Evolutionary conservation across 306 rosid species (phyloP), one percentile per base, ranked within the genome.

Genomic region (Castanospermum australe): DNA sequence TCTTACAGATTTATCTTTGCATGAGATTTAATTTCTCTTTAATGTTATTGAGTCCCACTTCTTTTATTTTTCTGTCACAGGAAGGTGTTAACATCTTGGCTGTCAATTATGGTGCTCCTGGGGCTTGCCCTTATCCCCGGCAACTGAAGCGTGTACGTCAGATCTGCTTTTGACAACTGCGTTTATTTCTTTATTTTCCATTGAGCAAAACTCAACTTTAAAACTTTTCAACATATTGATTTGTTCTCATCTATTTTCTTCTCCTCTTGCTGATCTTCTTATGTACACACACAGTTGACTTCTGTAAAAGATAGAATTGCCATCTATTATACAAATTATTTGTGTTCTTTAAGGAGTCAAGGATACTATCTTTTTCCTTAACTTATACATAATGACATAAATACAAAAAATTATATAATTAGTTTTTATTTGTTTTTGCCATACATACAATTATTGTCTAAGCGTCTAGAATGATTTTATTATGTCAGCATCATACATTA

Each of bases 51-150:
- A 57, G 69, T 64, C 42, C 64, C 75, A 56, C 59, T 47, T 74
- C 76, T 48, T 51, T 41, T 17, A 18, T 68, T 69, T 82, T 73
- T 64, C 59, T 60, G 28, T 87, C 67, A 62, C 90, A 95, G 99
- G 99, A 95, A 81, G 97, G 96, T 45, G 87, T 85, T 73, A 95
- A 89, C 73, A 84, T 95, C 51, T 75, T 95, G 87, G 99, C 92
- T 33, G 97, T 95, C 81, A 90, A 85, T 82, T 95, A 92, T 84
- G 99, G 98, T 70, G 75, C 96, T 41, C 93, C 88, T 2, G 97
- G 98, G 66, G 87, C 94, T 44, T 95, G 99, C 78, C 87, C 97
- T 54, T 88, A 87, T 79, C 99, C 98, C 62, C 88, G 99, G 55
- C 89, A 91, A 76, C 71, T 87, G 85, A 91, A 79, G 84, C 92